Conservation (phyloP, 164 flowering plant species). For the Cinnamomum micranthum region DNA sequence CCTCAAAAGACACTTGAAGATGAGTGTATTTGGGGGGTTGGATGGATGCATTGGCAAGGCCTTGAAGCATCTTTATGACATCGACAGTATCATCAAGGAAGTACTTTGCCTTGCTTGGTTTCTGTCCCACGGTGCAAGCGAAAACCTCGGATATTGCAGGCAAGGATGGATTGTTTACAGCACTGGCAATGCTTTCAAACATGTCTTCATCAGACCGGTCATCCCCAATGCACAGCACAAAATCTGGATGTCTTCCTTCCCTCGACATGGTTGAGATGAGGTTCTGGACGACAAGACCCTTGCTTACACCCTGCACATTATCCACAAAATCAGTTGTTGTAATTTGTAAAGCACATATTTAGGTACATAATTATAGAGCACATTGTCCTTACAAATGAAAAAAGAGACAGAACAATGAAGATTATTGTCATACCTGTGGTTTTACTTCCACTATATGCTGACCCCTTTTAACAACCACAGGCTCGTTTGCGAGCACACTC, state of each 20-base stretch:
- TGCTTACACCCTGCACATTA: constrained; percentile 17
- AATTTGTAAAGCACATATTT: not conserved
- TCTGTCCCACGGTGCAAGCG: constrained; percentile 21
- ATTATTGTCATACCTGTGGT: constrained; percentile 10
- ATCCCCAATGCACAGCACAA: constrained; percentile 21
- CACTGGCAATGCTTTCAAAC: constrained; percentile 19
- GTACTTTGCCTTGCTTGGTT: constrained; percentile 22
- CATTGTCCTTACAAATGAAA: too few species aligned
- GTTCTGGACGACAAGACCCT: constrained; percentile 13
- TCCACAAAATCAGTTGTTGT: not conserved
- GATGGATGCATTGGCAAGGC: constrained; percentile 14
- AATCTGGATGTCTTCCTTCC: constrained; percentile 14
- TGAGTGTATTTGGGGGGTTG: constrained; percentile 10
- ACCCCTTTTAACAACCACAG: constrained; percentile 20
- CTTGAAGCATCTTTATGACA: constrained; percentile 20
- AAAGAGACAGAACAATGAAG: not conserved
- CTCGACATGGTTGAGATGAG: constrained; percentile 12
- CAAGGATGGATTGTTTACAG: constrained; percentile 12
- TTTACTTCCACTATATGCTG: constrained; percentile 21
- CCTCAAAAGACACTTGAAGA: constrained; percentile 19
- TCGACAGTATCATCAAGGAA: constrained; percentile 23
- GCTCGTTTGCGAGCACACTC: constrained; percentile 21
- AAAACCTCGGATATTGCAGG: constrained; percentile 12
- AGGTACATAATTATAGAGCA: not conserved
- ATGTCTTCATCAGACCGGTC: constrained; percentile 23